Percentiles rank a stretch among this genome's conserved stretches.
phyloP scores from a whole-genome alignment of 2,329 filamentous ascomycete species.

The Parastagonospora avenae region DNA sequence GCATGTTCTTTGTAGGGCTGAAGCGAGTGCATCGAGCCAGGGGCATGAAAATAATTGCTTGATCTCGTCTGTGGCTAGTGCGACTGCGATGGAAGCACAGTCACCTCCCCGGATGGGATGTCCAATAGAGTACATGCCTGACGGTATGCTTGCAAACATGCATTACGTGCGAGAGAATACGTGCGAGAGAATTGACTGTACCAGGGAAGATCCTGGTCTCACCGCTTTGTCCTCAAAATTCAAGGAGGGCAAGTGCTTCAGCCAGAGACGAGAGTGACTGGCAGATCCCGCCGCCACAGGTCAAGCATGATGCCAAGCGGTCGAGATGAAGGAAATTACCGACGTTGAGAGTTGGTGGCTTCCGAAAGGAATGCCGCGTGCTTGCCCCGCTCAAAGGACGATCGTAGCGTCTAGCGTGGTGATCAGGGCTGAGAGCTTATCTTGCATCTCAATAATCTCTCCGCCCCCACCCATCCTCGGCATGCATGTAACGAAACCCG shows the following conservation, averaged over 20 bases:
- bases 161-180: no score
- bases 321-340: background rate
- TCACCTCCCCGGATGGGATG: no score
- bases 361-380: background rate
- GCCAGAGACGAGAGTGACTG: no score
- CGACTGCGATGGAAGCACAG: background rate
- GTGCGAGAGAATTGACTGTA: no score
- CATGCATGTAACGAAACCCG: slow-evolving; percentile 4
- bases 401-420: slow-evolving; percentile 10
- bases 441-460: slow-evolving; percentile 4
- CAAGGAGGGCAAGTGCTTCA: no score
- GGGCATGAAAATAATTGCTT: background rate
- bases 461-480: slow-evolving; percentile 1
- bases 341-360: background rate
- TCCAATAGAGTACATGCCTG: no score
- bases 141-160: no score
- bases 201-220: no score
- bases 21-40: background rate
- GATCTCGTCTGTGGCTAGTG: background rate
- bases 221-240: no score
- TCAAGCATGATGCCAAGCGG: background rate
- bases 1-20: slow-evolving; percentile 1
- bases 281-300: background rate
- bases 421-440: slow-evolving; percentile 15
- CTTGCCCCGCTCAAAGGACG: slow-evolving; percentile 8